These are phyloP conservation scores for Psilocybe cyanescens DNA, from an alignment of 768 basidiomycete genomes.

Conservation along the genomic window DNA sequence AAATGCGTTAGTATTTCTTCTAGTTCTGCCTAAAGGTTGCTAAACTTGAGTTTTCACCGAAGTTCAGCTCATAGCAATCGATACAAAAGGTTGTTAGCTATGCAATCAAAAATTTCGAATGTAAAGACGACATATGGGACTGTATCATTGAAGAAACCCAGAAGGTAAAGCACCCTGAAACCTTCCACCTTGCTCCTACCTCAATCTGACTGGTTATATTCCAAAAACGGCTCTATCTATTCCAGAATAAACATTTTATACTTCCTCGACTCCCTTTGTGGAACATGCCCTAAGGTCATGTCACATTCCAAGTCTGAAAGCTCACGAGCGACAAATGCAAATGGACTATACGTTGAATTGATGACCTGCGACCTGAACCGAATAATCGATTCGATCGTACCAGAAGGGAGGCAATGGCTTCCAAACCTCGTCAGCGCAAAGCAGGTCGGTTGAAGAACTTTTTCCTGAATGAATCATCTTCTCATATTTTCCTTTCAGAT, in stretches of 20 bases:
- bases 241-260: conserved; percentile 93
- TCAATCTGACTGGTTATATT: neutral
- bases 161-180: conserved; percentile 59
- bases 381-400: conserved; percentile 86
- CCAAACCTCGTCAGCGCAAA: conserved; percentile 87
- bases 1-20: conserved; percentile 35
- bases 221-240: conserved; percentile 81
- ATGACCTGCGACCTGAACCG: conserved; percentile 77
- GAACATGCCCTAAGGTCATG: conserved; percentile 71
- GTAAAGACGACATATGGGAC: conserved; percentile 94
- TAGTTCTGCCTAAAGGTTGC: conserved; percentile 8
- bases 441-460: conserved; percentile 55
- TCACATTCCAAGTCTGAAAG: conserved; percentile 51
- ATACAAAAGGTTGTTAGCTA: conserved; percentile 88
- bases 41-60: conserved; percentile 19
- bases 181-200: neutral
- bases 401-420: conserved; percentile 83
- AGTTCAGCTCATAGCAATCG: conserved; percentile 76
- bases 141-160: conserved; percentile 91
- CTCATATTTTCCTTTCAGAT: conserved; percentile 51
- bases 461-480: neutral
- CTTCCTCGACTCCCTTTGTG: conserved; percentile 87
- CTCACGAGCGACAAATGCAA: conserved; percentile 36
- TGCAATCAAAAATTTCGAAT: conserved; percentile 84
- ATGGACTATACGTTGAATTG: conserved; percentile 73